Conservation (phyloP, 352 stramenopile genomes). For the Peronospora tabacina region DNA sequence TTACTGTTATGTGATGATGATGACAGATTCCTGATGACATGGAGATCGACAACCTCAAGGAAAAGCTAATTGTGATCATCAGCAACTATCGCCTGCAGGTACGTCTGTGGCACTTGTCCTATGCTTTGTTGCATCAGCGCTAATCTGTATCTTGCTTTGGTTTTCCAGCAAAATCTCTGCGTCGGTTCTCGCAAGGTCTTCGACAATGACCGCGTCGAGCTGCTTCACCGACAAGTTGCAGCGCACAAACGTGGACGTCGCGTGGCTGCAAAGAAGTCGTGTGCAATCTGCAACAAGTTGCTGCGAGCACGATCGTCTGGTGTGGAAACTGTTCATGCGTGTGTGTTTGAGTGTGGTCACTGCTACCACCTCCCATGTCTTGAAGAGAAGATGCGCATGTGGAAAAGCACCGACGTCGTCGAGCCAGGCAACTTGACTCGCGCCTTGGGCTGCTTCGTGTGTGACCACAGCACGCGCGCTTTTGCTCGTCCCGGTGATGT, state of each 20-base stretch:
- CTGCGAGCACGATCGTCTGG: conserved; percentile 40
- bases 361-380: conserved; percentile 75
- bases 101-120: not conserved
- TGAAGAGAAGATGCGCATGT: conserved; percentile 84
- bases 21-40: conserved; percentile 75
- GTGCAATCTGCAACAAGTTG: conserved; percentile 55
- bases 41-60: conserved; percentile 71
- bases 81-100: conserved; percentile 80
- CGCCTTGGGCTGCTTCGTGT: conserved; percentile 71
- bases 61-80: conserved; percentile 74
- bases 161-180: conserved; percentile 63
- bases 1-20: not conserved
- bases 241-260: conserved; percentile 54
- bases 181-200: conserved; percentile 70
- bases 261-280: conserved; percentile 49
- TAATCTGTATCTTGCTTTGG: not conserved
- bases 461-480: conserved; percentile 64
- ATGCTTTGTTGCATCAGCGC: not conserved
- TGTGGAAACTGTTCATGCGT: conserved; percentile 53
- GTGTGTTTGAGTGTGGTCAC: conserved; percentile 78
- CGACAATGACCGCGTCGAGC: conserved; percentile 62
- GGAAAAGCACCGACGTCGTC: conserved; percentile 59
- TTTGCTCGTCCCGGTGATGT: conserved; percentile 38
- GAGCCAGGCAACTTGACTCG: conserved; percentile 37
- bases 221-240: conserved; percentile 57